These are phyloP conservation scores for Boletus vinaceobasis DNA, from an alignment of 768 basidiomycete species.

Conservation along the genomic window DNA sequence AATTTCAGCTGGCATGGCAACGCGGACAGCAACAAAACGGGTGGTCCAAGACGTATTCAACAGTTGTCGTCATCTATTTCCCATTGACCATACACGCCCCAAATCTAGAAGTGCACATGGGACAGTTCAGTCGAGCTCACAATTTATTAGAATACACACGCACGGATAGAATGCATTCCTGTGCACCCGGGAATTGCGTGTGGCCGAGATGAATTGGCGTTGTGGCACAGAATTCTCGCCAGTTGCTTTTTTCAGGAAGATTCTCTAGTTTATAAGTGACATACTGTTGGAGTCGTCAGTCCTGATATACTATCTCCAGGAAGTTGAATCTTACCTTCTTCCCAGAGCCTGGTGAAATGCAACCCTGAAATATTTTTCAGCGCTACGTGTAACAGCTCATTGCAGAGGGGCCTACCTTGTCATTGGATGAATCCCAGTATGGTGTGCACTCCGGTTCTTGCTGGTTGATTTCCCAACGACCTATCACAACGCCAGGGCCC, in stretches of 20 bases:
- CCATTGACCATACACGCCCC: conserved; percentile 23
- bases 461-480: conserved; percentile 25
- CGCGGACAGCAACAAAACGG: too few relatives aligned
- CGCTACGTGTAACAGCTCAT: background rate
- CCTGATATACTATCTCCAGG: background rate
- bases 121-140: background rate
- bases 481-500: conserved; percentile 21
- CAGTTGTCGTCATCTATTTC: conserved; percentile 22
- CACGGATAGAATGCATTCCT: background rate
- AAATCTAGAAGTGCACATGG: conserved; percentile 6
- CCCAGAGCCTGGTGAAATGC: conserved; percentile 21
- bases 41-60: background rate
- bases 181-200: conserved; percentile 17
- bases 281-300: conserved; percentile 17
- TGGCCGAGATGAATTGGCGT: conserved; percentile 27
- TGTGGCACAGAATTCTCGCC: conserved; percentile 35
- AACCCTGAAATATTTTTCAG: conserved; percentile 19
- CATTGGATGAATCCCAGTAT: conserved; percentile 22
- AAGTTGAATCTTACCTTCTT: conserved; percentile 12
- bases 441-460: conserved; percentile 28
- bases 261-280: conserved; percentile 26
- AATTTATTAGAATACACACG: background rate
- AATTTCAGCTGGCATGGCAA: too few relatives aligned
- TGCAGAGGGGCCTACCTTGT: conserved; percentile 20
- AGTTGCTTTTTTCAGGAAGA: conserved; percentile 24